phyloP scores from a whole-genome alignment of 2,329 filamentous ascomycete species.

The Camillea tinctor region DNA sequence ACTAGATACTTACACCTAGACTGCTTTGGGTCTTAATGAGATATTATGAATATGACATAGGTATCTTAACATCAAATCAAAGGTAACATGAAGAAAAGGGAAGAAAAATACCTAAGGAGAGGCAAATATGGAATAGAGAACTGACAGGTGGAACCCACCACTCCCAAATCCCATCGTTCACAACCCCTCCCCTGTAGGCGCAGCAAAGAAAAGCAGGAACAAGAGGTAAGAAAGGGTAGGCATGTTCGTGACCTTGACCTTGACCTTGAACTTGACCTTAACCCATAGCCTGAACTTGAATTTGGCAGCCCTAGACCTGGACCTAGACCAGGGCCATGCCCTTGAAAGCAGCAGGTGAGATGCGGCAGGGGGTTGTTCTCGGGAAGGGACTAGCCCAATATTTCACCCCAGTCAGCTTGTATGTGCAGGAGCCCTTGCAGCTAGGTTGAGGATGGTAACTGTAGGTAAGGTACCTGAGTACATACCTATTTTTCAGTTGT shows the following conservation, averaged over 20 bases:
- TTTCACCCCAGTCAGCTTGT: constrained; percentile 1
- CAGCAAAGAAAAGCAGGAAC: not conserved
- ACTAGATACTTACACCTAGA: not conserved
- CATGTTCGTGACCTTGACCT: not conserved
- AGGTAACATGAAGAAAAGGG: too few relatives aligned
- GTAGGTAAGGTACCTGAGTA: constrained; percentile 3
- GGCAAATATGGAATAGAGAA: not conserved
- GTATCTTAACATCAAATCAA: too few relatives aligned
- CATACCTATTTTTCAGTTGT: not conserved
- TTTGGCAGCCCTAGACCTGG: not conserved
- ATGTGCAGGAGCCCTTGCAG: constrained; percentile 18
- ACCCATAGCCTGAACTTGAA: not conserved
- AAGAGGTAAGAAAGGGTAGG: not conserved
- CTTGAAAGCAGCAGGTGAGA: constrained; percentile 10
- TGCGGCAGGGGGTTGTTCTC: constrained; percentile 17
- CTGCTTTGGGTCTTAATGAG: too few relatives aligned
- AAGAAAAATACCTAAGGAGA: not conserved
- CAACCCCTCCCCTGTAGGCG: not conserved
- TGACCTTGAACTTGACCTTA: not conserved
- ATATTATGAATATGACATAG: not conserved
- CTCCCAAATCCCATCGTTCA: not conserved
- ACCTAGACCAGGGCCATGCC: not conserved
- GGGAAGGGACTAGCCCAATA: constrained; percentile 15
- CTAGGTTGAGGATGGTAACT: constrained; percentile 12
- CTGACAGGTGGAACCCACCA: not conserved